phyloP scores from a whole-genome alignment of 1,284 basidiomycete genomes.

The Omphalotus olearius region DNA sequence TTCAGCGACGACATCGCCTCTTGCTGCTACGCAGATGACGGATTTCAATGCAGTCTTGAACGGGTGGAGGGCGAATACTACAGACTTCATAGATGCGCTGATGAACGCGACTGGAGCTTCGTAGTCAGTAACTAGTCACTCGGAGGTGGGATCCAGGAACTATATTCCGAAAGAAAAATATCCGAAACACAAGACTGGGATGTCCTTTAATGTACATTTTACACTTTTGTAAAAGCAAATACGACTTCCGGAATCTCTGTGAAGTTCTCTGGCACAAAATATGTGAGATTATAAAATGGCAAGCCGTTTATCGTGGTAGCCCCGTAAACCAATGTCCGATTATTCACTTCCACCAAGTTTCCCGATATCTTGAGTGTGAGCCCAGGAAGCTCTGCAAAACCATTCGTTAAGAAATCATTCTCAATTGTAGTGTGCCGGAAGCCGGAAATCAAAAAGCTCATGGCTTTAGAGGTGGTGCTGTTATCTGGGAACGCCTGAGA shows the following conservation, averaged over 20 bases:
- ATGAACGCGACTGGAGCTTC: not conserved
- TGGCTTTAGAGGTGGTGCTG: constrained; percentile 13
- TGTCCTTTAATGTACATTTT: no score
- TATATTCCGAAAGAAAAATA: no score
- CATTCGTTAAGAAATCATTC: constrained; percentile 20
- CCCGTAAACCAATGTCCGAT: constrained; percentile 20
- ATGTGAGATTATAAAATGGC: constrained; percentile 25
- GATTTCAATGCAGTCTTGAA: constrained; percentile 25
- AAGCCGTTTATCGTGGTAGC: constrained; percentile 20
- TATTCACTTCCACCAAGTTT: constrained; percentile 15
- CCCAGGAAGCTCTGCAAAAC: constrained; percentile 21
- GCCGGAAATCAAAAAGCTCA: constrained; percentile 24
- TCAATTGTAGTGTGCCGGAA: constrained; percentile 16
- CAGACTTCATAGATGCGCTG: constrained; percentile 22
- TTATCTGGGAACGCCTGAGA: constrained; percentile 22
- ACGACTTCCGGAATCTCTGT: not conserved
- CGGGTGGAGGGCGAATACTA: constrained; percentile 26
- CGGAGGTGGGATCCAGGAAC: no score
- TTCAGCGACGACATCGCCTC: constrained; percentile 25
- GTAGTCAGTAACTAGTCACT: no score
- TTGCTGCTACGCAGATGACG: constrained; percentile 24
- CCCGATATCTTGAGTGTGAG: constrained; percentile 20
- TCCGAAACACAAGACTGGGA: no score
- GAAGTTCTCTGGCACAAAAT: constrained; percentile 12
- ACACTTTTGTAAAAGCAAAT: not conserved